Percentiles rank a stretch among this genome's conserved stretches.
Conservation (phyloP, 225 moss, liverwort and hornwort genomes). For the Pleurozium schreberi region DNA sequence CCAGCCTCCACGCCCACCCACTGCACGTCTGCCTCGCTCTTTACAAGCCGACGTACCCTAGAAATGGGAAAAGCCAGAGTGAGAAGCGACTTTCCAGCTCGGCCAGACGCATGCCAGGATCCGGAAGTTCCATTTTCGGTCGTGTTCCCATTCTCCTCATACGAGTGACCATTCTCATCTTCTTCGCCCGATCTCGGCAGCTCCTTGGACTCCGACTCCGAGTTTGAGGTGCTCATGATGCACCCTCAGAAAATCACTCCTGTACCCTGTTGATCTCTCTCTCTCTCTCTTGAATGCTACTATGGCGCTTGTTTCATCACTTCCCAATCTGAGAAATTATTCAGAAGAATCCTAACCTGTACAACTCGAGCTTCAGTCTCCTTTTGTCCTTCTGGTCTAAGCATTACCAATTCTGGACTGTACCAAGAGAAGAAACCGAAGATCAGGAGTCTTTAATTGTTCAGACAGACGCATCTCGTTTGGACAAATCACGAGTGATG, state of each 20-base stretch:
- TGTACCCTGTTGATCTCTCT: background rate
- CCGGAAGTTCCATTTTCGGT: slow-evolving; percentile 10
- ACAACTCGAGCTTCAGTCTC: background rate
- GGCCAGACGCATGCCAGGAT: slow-evolving; percentile 9
- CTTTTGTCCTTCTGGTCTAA: background rate
- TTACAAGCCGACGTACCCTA: slow-evolving; percentile 89
- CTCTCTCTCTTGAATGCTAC: background rate
- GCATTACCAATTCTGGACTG: background rate
- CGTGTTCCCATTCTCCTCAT: slow-evolving; percentile 31
- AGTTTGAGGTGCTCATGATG: slow-evolving; percentile 20
- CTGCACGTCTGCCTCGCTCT: slow-evolving; percentile 82
- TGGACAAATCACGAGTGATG: background rate
- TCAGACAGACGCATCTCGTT: background rate
- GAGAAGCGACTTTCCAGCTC: slow-evolving; percentile 29
- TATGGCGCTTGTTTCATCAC: background rate
- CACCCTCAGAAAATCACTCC: background rate
- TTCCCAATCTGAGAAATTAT: background rate
- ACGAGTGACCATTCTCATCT: slow-evolving; percentile 34
- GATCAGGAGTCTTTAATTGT: background rate
- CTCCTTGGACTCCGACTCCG: slow-evolving; percentile 29
- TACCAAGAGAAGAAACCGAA: background rate
- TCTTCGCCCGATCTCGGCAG: slow-evolving; percentile 26
- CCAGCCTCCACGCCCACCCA: slow-evolving; percentile 88
- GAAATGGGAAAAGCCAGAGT: slow-evolving; percentile 82
- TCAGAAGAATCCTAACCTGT: background rate